These are phyloP conservation scores for Penicillium coprophilum DNA, from an alignment of 495 filamentous ascomycete species.

Conservation along the genomic window DNA sequence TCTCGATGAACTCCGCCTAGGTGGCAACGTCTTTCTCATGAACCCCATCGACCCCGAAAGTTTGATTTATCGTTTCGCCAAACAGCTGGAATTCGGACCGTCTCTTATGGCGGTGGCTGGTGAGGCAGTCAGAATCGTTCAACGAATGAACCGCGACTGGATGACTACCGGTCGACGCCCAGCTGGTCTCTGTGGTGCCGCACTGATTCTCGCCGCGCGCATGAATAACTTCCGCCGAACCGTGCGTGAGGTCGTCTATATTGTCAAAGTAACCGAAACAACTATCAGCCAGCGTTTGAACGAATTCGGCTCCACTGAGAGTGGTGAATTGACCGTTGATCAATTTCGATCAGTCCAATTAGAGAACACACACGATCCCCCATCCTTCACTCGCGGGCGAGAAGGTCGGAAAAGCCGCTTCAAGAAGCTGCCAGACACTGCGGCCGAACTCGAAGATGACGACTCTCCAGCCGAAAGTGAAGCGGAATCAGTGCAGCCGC, in stretches of 20 bases:
- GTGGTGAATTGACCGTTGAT: conserved; percentile 75
- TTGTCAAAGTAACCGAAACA: conserved; percentile 89
- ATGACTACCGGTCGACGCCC: conserved; percentile 91
- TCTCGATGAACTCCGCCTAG: conserved; percentile 60
- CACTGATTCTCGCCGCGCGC: conserved; percentile 88
- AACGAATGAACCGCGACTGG: conserved; percentile 94
- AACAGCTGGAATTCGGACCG: conserved; percentile 82
- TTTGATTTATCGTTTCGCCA: conserved; percentile 84
- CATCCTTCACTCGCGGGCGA: conserved; percentile 69
- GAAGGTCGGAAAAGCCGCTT: conserved; percentile 44
- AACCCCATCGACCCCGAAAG: conserved; percentile 74
- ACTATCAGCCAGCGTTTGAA: conserved; percentile 86
- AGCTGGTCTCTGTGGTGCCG: conserved; percentile 91
- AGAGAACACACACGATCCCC: conserved; percentile 72
- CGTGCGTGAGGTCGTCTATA: conserved; percentile 88
- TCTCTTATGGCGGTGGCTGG: conserved; percentile 76
- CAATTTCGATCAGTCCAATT: conserved; percentile 75
- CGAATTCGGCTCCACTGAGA: conserved; percentile 83
- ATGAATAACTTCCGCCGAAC: conserved; percentile 97
- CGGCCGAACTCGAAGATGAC: conserved; percentile 45
- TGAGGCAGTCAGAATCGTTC: conserved; percentile 79
- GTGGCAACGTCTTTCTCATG: conserved; percentile 49
- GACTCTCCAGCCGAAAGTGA: conserved; percentile 28
- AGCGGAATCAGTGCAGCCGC: conserved; percentile 27
- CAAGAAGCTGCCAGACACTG: conserved; percentile 48